Evolutionary conservation across 495 filamentous ascomycete genomes (phyloP).

Genomic region (Hypoxylon crocopeplum): DNA sequence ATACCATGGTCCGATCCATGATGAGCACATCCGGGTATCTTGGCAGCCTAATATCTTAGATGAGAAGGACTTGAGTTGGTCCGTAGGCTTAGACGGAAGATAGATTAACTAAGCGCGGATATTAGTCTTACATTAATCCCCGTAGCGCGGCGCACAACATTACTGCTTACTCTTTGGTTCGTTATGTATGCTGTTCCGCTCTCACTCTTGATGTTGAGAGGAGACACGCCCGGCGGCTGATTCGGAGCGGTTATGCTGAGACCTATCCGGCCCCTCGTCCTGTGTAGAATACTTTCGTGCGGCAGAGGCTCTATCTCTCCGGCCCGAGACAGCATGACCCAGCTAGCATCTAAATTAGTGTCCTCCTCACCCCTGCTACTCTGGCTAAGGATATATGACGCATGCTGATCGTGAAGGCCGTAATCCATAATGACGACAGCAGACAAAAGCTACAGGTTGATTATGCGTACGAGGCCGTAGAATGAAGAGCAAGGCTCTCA

Average conservation of each 20-base stretch:
- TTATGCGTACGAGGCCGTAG: conserved; percentile 17
- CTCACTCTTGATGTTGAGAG: conserved; percentile 55
- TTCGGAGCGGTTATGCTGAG: conserved; percentile 52
- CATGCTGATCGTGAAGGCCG: conserved; percentile 56
- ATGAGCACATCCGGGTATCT: conserved; percentile 88
- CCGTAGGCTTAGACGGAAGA: conserved; percentile 73
- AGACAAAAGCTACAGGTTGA: conserved; percentile 8
- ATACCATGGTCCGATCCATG: conserved; percentile 95
- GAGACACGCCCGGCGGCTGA: conserved; percentile 51
- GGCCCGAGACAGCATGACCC: conserved; percentile 60
- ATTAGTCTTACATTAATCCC: conserved; percentile 7
- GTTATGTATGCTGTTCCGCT: conserved; percentile 76
- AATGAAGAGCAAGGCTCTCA: conserved; percentile 38
- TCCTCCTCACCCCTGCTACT: conserved; percentile 43
- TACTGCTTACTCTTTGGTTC: conserved; percentile 76
- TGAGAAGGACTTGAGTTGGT: conserved; percentile 84
- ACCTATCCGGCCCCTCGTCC: conserved; percentile 51
- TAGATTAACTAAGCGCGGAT: conserved; percentile 74
- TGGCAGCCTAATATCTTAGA: conserved; percentile 82
- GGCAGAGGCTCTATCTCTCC: conserved; percentile 57
- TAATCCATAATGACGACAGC: conserved; percentile 48
- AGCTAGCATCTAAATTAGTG: conserved; percentile 57
- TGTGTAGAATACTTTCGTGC: conserved; percentile 55
- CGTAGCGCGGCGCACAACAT: neutral
- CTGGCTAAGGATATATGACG: conserved; percentile 43